These are phyloP conservation scores for Astragalus membranaceus DNA, from an alignment of 306 rosid genomes.

Conservation along the genomic window DNA sequence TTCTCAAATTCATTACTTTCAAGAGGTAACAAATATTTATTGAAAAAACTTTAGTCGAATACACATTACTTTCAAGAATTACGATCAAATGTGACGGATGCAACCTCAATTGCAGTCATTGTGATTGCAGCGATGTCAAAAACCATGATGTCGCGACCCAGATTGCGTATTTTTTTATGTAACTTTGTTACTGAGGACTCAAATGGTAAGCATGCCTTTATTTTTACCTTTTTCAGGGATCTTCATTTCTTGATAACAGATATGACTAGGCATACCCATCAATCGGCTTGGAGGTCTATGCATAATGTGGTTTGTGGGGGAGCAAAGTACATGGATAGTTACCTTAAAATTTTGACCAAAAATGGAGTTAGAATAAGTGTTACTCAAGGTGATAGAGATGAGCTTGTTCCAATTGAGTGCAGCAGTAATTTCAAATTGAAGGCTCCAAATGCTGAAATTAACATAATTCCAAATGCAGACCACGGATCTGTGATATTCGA, in stretches of 20 bases:
- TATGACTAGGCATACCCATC: slow-evolving; percentile 77
- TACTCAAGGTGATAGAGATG: slow-evolving; percentile 60
- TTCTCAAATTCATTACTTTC: slow-evolving; percentile 37
- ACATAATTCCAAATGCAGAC: slow-evolving; percentile 44
- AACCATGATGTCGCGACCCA: too few relatives aligned
- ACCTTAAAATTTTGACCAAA: slow-evolving; percentile 36
- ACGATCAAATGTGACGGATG: too few relatives aligned
- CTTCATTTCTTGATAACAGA: slow-evolving; percentile 42
- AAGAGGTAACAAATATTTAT: slow-evolving; percentile 39
- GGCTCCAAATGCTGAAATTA: slow-evolving; percentile 47
- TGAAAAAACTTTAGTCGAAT: background rate
- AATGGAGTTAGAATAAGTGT: slow-evolving; percentile 46
- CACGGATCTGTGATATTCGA: slow-evolving; percentile 51
- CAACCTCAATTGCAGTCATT: too few relatives aligned
- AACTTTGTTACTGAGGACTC: background rate
- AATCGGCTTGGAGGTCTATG: slow-evolving; percentile 86
- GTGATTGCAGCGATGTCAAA: too few relatives aligned
- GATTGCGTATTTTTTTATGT: too few relatives aligned
- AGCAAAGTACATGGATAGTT: slow-evolving; percentile 42
- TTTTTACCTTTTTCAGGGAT: slow-evolving; percentile 27
- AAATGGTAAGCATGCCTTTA: background rate
- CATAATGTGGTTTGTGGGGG: slow-evolving; percentile 87
- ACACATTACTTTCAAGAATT: background rate
- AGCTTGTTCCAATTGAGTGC: slow-evolving; percentile 52
- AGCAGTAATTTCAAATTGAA: slow-evolving; percentile 34